Evolutionary conservation across 129 eudicot species (phyloP), one percentile per base, ranked within the genome.

Genomic region (Mikania micrantha): DNA sequence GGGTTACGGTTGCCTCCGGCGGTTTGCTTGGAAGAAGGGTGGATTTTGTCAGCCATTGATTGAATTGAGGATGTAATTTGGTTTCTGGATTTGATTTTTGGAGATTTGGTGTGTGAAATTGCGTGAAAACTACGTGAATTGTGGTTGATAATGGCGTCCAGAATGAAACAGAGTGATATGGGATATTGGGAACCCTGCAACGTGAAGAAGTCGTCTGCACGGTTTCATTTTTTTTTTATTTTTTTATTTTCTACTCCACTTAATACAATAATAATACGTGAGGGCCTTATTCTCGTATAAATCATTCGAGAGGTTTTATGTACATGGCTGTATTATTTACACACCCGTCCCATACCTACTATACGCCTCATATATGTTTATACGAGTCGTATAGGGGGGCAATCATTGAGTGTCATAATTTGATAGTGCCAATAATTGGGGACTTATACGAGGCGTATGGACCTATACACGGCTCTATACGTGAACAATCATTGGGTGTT

Each of bases 41-140:
- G 79, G 1, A 85, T 85, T 74, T 83, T 79, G 38, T 85, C 94
- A 4, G 91, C 45, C 96, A 84, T 84, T 69, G 32, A 34, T 40
- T 28, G 60, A 47, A 22, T 60, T 31, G 31, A 38, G 32, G 44
- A 3, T 41, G 47, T 12, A 15, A 0, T 40, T 42, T 56, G 6
- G 4, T 24, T 11, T 32, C 36, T 32, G 66, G 13, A 4, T 5
- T 28, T 4, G 59, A n/a, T 28, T 66, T 28, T 11, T 25, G 1
- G 35, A 60, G 21, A 60, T 28, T 50, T 50, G 60, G 16, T 7
- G 44, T 16, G 34, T 17, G 62, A 50, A 67, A 67, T 19, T 62
- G 27, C 19, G 38, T 38, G 68, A 63, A 40, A 21, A 4, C 5
- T 20, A 67, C 12, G 72, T 31, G 32, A 17, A 9, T 48, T 36